Evolutionary conservation across 1,284 basidiomycete species (phyloP).

Genomic region (Macrocystidia cucumis): DNA sequence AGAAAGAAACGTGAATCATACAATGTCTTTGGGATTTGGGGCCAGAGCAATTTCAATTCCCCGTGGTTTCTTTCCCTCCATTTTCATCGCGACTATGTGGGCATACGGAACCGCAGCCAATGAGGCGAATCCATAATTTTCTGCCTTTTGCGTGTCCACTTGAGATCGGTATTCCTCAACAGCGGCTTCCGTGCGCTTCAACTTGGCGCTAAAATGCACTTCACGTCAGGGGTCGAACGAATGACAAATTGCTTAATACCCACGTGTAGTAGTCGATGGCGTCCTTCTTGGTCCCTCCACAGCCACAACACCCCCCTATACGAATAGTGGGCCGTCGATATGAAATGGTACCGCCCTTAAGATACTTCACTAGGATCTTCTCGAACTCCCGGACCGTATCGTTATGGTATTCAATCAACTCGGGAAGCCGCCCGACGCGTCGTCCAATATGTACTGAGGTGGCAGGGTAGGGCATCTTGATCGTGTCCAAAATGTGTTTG

Average conservation of each 20-base stretch:
- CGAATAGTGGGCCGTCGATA: slow-evolving; percentile 65
- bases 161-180: slow-evolving; percentile 71
- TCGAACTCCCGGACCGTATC: slow-evolving; percentile 79
- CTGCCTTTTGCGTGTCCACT: slow-evolving; percentile 67
- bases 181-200: slow-evolving; percentile 65
- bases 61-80: slow-evolving; percentile 59
- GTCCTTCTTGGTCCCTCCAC: slow-evolving; percentile 67
- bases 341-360: slow-evolving; percentile 66
- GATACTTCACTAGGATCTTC: slow-evolving; percentile 70
- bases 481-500: slow-evolving; percentile 54
- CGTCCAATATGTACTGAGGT: slow-evolving; percentile 76
- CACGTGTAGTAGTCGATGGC: slow-evolving; percentile 79
- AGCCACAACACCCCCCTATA: slow-evolving; percentile 64
- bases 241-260: slow-evolving; percentile 19
- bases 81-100: slow-evolving; percentile 67
- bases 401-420: slow-evolving; percentile 79
- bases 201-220: slow-evolving; percentile 38
- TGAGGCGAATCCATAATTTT: slow-evolving; percentile 87
- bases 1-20: slow-evolving; percentile 23
- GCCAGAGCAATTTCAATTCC: slow-evolving; percentile 64
- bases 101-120: slow-evolving; percentile 89
- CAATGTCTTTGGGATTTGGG: slow-evolving; percentile 79
- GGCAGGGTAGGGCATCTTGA: slow-evolving; percentile 74
- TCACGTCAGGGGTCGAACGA: background rate
- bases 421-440: slow-evolving; percentile 64